phyloP scores from a whole-genome alignment of 2,329 filamentous ascomycete genomes.

The Aspergillus quadrilineatus region DNA sequence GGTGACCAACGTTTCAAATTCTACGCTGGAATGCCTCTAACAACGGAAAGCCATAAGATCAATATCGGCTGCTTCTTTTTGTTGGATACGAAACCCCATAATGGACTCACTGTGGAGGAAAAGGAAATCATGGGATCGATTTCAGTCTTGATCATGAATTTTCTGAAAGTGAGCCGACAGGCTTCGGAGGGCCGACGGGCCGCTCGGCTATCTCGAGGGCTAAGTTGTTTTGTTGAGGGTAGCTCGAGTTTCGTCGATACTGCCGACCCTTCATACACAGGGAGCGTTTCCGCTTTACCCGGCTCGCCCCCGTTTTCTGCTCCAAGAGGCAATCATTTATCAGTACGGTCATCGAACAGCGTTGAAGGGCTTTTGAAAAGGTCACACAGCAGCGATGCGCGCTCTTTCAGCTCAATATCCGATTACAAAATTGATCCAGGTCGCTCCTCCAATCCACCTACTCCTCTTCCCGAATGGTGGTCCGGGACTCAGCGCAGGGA shows the following conservation, averaged over 20 bases:
- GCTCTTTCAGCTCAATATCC: conserved; percentile 28
- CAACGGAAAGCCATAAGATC: conserved; percentile 55
- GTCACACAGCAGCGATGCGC: conserved; percentile 30
- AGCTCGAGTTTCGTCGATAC: conserved; percentile 44
- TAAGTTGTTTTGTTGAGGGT: conserved; percentile 57
- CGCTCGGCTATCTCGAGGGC: conserved; percentile 55
- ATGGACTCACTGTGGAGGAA: conserved; percentile 42
- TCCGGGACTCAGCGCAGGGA: conserved; percentile 28
- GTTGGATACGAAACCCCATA: conserved; percentile 56
- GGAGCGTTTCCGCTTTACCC: conserved; percentile 20
- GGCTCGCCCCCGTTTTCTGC: conserved; percentile 24
- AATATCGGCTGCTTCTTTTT: conserved; percentile 62
- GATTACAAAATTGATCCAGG: conserved; percentile 30
- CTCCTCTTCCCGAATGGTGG: conserved; percentile 35
- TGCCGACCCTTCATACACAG: conserved; percentile 23
- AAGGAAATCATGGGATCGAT: conserved; percentile 58
- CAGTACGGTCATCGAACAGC: conserved; percentile 25
- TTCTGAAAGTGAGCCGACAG: conserved; percentile 58
- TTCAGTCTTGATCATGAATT: conserved; percentile 58
- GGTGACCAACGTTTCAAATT: conserved; percentile 44
- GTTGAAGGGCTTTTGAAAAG: conserved; percentile 24
- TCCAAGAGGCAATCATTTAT: conserved; percentile 25
- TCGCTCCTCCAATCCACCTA: conserved; percentile 26
- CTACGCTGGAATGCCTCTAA: conserved; percentile 62
- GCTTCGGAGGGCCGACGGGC: conserved; percentile 53